Percentiles rank a stretch among this genome's conserved stretches.
phyloP scores from a whole-genome alignment of 176 grass and related monocot genomes.

The Neostapfia colusana region DNA sequence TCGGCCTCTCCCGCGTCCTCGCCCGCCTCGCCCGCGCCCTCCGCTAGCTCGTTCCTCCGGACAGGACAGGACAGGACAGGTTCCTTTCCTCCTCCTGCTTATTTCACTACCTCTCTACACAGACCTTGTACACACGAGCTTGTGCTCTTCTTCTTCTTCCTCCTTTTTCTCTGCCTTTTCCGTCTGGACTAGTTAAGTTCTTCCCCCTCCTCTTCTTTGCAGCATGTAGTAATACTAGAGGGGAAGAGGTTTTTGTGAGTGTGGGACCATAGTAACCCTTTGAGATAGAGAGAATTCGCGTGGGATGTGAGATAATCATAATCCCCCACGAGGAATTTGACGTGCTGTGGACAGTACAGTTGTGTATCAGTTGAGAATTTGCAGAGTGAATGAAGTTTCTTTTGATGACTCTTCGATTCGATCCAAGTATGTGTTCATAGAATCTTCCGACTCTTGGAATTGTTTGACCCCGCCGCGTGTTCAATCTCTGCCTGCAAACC shows the following conservation, averaged over 20 bases:
- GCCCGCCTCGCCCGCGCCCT: constrained; percentile 47
- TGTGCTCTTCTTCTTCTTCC: not conserved
- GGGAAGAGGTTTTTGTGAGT: constrained; percentile 8
- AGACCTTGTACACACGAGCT: not conserved
- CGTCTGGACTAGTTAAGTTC: too few relatives aligned
- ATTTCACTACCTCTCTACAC: too few relatives aligned
- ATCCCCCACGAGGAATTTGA: not conserved
- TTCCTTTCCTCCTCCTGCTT: not conserved
- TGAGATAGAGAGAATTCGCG: not conserved
- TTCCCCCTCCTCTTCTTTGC: not conserved
- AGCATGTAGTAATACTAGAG: not conserved
- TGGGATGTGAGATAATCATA: not conserved
- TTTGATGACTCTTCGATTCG: not conserved
- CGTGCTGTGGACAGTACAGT: not conserved
- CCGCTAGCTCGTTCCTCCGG: too few relatives aligned
- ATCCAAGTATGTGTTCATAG: not conserved
- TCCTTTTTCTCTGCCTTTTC: not conserved
- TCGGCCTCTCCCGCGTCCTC: constrained; percentile 62
- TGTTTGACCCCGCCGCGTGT: not conserved
- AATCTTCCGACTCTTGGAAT: not conserved
- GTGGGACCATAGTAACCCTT: not conserved
- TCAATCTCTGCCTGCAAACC: not conserved
- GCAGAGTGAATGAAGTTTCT: not conserved
- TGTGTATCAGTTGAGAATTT: not conserved
- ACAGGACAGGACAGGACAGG: not conserved